These are phyloP conservation scores for Linnemannia elongata DNA, from an alignment of 192 early-diverging fungal species.

Conservation along the genomic window DNA sequence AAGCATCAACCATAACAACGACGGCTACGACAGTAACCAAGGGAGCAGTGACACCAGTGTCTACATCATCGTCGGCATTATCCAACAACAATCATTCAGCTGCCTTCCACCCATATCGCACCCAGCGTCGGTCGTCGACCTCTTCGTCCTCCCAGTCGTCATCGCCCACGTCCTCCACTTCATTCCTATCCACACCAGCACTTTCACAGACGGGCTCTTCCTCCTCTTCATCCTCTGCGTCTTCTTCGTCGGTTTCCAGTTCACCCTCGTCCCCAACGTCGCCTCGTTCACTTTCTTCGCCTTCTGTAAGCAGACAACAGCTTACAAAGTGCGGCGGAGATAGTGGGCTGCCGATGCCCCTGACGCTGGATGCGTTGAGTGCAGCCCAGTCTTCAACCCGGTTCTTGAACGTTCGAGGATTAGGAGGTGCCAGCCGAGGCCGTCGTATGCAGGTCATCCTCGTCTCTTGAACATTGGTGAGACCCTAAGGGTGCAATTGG, in stretches of 20 bases:
- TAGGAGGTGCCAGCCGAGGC: slow-evolving; percentile 36
- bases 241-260: slow-evolving; percentile 21
- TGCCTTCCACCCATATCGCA: slow-evolving; percentile 31
- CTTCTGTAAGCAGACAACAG: neutral
- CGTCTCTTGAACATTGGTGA: slow-evolving; percentile 13
- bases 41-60: neutral
- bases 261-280: slow-evolving; percentile 31
- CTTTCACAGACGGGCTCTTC: slow-evolving; percentile 22
- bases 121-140: slow-evolving; percentile 14
- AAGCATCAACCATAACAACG: neutral
- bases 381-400: slow-evolving; percentile 19
- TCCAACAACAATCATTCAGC: neutral
- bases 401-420: slow-evolving; percentile 41
- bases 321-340: neutral
- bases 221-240: slow-evolving; percentile 15
- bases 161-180: neutral
- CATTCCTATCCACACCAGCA: slow-evolving; percentile 38
- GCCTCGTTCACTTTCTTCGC: neutral
- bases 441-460: slow-evolving; percentile 52
- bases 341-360: slow-evolving; percentile 7
- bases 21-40: neutral
- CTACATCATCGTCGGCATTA: neutral
- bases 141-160: slow-evolving; percentile 16
- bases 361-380: slow-evolving; percentile 15
- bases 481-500: neutral